Conservation (phyloP, 1,284 basidiomycete species). For the Ganoderma leucocontextum region DNA sequence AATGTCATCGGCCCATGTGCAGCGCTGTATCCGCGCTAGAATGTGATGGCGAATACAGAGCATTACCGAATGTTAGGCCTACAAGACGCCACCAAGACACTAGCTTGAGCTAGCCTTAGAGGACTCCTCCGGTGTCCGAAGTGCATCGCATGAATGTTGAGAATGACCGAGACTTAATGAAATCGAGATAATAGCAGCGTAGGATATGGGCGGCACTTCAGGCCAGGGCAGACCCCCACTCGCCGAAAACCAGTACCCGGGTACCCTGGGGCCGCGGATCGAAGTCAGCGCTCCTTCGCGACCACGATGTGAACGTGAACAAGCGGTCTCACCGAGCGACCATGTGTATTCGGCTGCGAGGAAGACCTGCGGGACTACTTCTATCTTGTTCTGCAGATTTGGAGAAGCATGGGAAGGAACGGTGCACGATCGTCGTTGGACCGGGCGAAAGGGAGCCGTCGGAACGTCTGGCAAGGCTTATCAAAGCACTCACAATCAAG, state of each 20-base stretch:
- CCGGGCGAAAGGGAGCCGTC: conserved; percentile 1
- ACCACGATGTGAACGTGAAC: background rate
- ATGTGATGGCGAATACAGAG: conserved; percentile 9
- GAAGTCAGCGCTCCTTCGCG: conserved; percentile 1
- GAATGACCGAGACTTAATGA: conserved; percentile 11
- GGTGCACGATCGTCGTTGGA: background rate
- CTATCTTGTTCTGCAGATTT: conserved; percentile 9
- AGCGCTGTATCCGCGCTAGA: conserved; percentile 14
- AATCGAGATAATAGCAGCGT: conserved; percentile 3
- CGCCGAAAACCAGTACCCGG: background rate
- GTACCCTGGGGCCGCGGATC: conserved; percentile 5
- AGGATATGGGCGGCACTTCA: background rate
- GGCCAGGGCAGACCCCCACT: background rate
- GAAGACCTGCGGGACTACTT: conserved; percentile 5
- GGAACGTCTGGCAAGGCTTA: conserved; percentile 21
- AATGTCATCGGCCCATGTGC: conserved; percentile 13
- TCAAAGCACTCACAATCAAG: conserved; percentile 20
- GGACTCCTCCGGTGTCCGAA: background rate
- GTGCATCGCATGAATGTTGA: background rate
- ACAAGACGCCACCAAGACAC: conserved; percentile 3
- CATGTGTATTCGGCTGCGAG: conserved; percentile 21
- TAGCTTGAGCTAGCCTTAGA: conserved; percentile 4
- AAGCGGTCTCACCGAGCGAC: conserved; percentile 11
- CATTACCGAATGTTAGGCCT: conserved; percentile 1
- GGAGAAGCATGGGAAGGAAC: conserved; percentile 1